These are phyloP conservation scores for Teunomyces stri DNA, from an alignment of 805 yeast genomes.

Conservation along the genomic window DNA sequence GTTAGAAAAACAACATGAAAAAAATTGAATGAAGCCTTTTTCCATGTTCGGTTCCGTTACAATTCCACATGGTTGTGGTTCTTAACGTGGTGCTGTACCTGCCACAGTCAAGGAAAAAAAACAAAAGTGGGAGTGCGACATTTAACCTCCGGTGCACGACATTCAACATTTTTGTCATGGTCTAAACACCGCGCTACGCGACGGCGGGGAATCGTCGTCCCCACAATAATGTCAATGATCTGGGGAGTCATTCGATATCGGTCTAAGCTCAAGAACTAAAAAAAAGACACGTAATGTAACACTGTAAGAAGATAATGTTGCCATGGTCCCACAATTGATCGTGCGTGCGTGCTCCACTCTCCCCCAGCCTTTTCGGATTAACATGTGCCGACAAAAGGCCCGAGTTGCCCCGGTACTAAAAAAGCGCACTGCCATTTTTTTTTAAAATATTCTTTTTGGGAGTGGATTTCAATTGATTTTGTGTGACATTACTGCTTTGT, in stretches of 20 bases:
- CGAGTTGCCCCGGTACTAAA: slow-evolving; percentile 2
- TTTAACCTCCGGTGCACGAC: neutral
- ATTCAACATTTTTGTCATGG: neutral
- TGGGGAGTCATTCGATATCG: neutral
- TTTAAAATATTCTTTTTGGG: neutral
- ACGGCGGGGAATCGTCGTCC: slow-evolving; percentile 1
- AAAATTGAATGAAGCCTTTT: too few species aligned
- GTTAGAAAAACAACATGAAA: too few species aligned
- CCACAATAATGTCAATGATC: slow-evolving; percentile 1
- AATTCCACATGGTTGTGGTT: neutral
- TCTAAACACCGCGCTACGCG: neutral
- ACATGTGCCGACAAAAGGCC: neutral
- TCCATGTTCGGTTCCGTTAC: too few species aligned
- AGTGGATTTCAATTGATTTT: neutral
- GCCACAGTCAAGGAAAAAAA: neutral
- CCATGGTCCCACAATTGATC: too few species aligned
- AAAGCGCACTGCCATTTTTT: neutral
- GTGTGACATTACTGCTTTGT: neutral
- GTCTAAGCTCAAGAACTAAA: neutral
- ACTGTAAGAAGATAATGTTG: too few species aligned
- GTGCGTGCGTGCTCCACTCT: too few species aligned
- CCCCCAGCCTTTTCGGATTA: neutral
- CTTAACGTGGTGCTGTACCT: neutral
- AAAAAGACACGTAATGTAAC: too few species aligned
- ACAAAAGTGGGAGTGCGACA: neutral